These are phyloP conservation scores for Ceraceosorus guamensis DNA, from an alignment of 1,284 basidiomycete species.

Conservation along the genomic window DNA sequence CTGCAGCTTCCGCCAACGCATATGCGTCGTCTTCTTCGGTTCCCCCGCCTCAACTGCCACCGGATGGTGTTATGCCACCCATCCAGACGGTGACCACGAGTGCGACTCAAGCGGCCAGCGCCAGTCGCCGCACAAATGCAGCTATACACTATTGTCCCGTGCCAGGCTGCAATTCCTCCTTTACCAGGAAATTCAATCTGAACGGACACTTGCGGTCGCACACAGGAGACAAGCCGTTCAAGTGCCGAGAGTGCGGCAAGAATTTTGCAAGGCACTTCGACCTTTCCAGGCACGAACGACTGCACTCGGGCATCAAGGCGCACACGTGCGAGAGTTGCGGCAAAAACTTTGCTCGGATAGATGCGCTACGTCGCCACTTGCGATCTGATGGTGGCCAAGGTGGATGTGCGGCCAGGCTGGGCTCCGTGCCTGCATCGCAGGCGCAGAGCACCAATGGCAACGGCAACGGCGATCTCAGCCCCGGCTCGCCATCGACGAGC, in stretches of 20 bases:
- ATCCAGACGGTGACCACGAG: slow-evolving; percentile 65
- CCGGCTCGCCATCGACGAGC: too few species aligned
- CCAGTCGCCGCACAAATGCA: slow-evolving; percentile 77
- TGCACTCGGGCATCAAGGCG: slow-evolving; percentile 70
- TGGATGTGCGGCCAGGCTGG: slow-evolving; percentile 2
- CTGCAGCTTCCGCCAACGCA: slow-evolving; percentile 14
- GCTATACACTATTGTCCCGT: slow-evolving; percentile 88
- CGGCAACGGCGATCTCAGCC: too few species aligned
- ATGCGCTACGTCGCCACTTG: slow-evolving; percentile 30
- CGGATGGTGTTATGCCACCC: neutral
- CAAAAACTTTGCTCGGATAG: slow-evolving; percentile 32
- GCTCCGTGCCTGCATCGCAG: neutral
- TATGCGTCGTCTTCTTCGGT: slow-evolving; percentile 14
- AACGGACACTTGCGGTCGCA: slow-evolving; percentile 89
- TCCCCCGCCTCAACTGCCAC: slow-evolving; percentile 4
- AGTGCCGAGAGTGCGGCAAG: slow-evolving; percentile 88
- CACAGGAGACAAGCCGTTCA: slow-evolving; percentile 86
- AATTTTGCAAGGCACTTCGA: slow-evolving; percentile 91
- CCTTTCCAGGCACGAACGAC: slow-evolving; percentile 66
- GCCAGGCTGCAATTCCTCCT: slow-evolving; percentile 78
- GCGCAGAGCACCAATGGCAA: neutral
- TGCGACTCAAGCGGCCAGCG: slow-evolving; percentile 86
- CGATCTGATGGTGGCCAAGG: slow-evolving; percentile 24
- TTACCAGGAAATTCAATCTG: slow-evolving; percentile 51
- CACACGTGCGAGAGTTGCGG: slow-evolving; percentile 68